Evolutionary conservation across 2,329 filamentous ascomycete species (phyloP), one percentile per base, ranked within the genome.

Genomic region (Nothophoma quercina): DNA sequence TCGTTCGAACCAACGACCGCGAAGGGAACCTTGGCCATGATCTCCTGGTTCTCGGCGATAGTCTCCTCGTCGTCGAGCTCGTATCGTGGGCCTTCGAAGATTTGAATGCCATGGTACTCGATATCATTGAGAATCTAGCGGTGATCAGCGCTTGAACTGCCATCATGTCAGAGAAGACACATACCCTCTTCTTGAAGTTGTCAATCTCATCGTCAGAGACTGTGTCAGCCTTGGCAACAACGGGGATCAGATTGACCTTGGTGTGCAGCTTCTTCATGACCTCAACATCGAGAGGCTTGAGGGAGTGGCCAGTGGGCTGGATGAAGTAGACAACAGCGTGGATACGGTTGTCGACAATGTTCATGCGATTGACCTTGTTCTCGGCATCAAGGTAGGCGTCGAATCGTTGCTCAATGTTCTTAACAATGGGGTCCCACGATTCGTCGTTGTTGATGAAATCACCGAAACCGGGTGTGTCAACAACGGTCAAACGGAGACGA

Each of bases 331-430:
- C 95, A 71, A 96, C 98, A 50, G 95, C 95, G 72, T 99, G 95
- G 60, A 99, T 96, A 69, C 95, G 90, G 85, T 98, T 99, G 81
- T 99, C 95, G 59, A 99, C 89, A 77, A 98, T 98, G 85, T 99
- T 99, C 88, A 97, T 96, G 71, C 95, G 91, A 84, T 99, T 99
- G 77, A 99, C 92, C 86, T 98, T 99, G 87, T 99, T 99, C 85
- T 99, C 95, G 36, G 95, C 93, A 79, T 99, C 95, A 55, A 99
- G 85, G 78, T 98, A 99, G 46, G 95, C 93, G 78, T 99, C 95
- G 73, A 95, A 99, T 67, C 95, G 90, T 84, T 96, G 92, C 84
- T 99, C 95, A 71, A 99, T 98, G 84, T 98, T 98, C 83, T 99
- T 95, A 69, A 97, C 89, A 79, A 99, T 99, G 51, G 95, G 95